Conservation (phyloP, 2,329 filamentous ascomycete genomes). For the Calonectria henricotiae region DNA sequence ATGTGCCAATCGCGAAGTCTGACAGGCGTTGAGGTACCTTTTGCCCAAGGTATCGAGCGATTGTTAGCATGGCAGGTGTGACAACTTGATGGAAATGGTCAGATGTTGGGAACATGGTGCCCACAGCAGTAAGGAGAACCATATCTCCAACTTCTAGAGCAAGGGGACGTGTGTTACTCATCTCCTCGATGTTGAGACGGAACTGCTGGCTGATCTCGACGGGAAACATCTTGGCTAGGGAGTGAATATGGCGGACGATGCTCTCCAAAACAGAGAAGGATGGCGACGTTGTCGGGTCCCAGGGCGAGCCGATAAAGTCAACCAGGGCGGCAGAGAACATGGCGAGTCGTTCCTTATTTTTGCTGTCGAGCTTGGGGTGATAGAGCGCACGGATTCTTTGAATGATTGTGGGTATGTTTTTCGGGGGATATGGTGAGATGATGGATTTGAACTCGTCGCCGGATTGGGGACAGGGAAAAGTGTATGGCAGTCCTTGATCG, state of each 20-base stretch:
- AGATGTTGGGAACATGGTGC: constrained; percentile 91
- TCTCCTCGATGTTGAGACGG: constrained; percentile 78
- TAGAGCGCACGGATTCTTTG: constrained; percentile 94
- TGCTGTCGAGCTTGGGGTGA: constrained; percentile 86
- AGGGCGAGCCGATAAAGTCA: constrained; percentile 72
- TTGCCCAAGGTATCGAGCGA: constrained; percentile 87
- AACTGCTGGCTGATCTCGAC: constrained; percentile 85
- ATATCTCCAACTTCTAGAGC: constrained; percentile 80
- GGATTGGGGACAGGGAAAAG: constrained; percentile 87
- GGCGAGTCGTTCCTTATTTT: constrained; percentile 87
- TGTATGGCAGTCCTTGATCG: constrained; percentile 80
- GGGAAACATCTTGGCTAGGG: constrained; percentile 88
- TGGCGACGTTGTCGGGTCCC: constrained; percentile 62
- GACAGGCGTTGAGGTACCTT: constrained; percentile 76
- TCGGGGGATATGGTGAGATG: constrained; percentile 73
- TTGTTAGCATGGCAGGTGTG: constrained; percentile 90
- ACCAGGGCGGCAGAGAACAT: constrained; percentile 79
- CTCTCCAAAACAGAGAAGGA: constrained; percentile 82
- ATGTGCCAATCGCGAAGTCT: constrained; percentile 83
- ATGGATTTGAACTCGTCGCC: constrained; percentile 83
- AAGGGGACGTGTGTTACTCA: constrained; percentile 66
- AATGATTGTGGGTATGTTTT: constrained; percentile 83
- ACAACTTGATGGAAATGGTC: constrained; percentile 98
- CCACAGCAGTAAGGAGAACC: constrained; percentile 86
- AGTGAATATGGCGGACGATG: constrained; percentile 91